Base-by-base conservation (phyloP, 2,329 filamentous ascomycete species). In the Zarea fungicola region DNA sequence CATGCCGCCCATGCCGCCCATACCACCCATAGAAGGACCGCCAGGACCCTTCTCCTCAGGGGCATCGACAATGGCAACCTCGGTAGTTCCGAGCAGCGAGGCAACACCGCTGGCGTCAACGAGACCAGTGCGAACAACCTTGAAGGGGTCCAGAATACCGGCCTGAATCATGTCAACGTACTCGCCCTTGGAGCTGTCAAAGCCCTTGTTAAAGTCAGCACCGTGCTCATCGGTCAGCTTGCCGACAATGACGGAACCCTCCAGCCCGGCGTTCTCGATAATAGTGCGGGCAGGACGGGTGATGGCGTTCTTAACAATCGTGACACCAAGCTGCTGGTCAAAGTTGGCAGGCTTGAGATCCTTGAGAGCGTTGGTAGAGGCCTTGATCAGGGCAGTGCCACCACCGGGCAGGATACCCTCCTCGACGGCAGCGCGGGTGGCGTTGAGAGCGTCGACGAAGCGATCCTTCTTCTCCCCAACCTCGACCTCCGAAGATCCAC, bases 391-490 rank as follows among this genome's bases (percentile, higher is more conserved):
- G 63, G 91, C 93, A 65, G 93, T 99, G 69, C 93, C 93, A 82
- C 93, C 93, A 77, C 93, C 93, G 60, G 93, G 93, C 58, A 99
- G 86, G 71, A 99, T 99, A 74, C 93, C 93, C 76, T 97, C 91
- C 82, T 99, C 93, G 58, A 99, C 93, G 63, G 93, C 93, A 60
- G 93, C 93, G 62, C 93, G 92, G 58, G 93, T 99, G 60, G 93
- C 93, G 74, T 99, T 99, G 54, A 99, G 79, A 52, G 93, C 93
- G 73, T 99, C 93, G 55, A 99, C 93, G 63, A 97, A 96, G 69
- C 93, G 89, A 72, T 99, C 93, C 84, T 99, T 99, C 89, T 99
- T 99, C 84, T 99, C 93, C 60, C 91, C 87, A 50, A 99, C 93
- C 80, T 99, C 93, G 57, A 99, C 92, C 76, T 99, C 93, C 56